phyloP scores from a whole-genome alignment of 140 eudicot species.

The Senecio squalidus region DNA sequence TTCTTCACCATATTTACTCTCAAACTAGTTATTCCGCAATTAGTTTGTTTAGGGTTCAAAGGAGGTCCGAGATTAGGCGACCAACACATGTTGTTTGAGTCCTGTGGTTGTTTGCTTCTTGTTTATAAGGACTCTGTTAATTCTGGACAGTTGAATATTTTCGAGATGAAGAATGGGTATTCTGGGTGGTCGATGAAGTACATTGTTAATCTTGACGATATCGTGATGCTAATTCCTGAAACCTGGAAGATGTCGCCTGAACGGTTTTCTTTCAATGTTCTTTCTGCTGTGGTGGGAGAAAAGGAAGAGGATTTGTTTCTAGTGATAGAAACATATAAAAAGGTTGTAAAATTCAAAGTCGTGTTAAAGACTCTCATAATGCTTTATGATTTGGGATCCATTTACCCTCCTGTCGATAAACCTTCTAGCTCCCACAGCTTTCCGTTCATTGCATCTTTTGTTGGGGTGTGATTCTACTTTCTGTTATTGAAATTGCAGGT shows the following conservation, averaged over 20 bases:
- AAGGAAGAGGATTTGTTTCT: not conserved
- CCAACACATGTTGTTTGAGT: not conserved
- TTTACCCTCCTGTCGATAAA: not conserved
- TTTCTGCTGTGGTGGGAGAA: not conserved
- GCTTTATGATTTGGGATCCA: not conserved
- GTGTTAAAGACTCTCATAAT: not conserved
- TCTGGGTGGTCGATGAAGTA: constrained; percentile 11
- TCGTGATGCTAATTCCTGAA: not conserved
- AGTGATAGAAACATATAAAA: not conserved
- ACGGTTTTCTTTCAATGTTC: not conserved
- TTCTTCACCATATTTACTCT: too few species aligned
- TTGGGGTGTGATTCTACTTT: not conserved
- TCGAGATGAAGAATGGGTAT: not conserved
- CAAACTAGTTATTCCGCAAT: too few species aligned
- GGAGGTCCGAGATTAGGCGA: too few species aligned
- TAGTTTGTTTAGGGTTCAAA: too few species aligned
- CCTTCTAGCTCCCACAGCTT: too few species aligned
- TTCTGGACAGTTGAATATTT: not conserved
- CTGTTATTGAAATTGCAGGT: not conserved
- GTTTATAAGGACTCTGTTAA: not conserved
- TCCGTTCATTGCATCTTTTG: constrained; percentile 9
- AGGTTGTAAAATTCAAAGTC: constrained; percentile 1
- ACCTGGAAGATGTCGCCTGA: not conserved
- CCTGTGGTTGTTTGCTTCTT: constrained; percentile 1
- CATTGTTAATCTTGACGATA: not conserved